phyloP scores from a whole-genome alignment of 331 rosid genomes.

The Dryas integrifolia region DNA sequence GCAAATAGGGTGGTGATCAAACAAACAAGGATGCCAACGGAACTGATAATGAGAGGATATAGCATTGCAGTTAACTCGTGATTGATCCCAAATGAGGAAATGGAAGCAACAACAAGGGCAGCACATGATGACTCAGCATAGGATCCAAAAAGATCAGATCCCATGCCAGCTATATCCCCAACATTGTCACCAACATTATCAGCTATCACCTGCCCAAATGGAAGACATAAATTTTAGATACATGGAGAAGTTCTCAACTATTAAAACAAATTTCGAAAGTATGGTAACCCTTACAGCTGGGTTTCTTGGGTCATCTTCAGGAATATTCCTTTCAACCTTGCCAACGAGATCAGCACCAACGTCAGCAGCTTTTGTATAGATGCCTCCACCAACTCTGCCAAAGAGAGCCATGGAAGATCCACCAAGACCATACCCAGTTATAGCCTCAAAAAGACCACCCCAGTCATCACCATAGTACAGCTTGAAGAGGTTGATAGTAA shows the following conservation, averaged over 20 bases:
- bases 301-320: slow-evolving; percentile 93
- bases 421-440: slow-evolving; percentile 97
- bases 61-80: slow-evolving; percentile 85
- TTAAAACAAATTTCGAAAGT: not conserved
- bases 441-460: slow-evolving; percentile 93
- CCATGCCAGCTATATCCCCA: slow-evolving; percentile 98
- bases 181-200: slow-evolving; percentile 96
- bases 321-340: slow-evolving; percentile 91
- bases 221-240: slow-evolving; percentile 1
- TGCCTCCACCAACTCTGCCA: slow-evolving; percentile 98
- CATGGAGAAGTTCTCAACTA: not conserved
- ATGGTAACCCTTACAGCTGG: slow-evolving; percentile 70
- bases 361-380: slow-evolving; percentile 96
- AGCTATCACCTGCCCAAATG: slow-evolving; percentile 74
- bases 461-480: slow-evolving; percentile 94
- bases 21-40: slow-evolving; percentile 82
- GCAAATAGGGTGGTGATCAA: slow-evolving; percentile 89
- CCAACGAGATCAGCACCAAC: slow-evolving; percentile 98
- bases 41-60: slow-evolving; percentile 81
- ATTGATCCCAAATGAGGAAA: slow-evolving; percentile 87
- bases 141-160: slow-evolving; percentile 96
- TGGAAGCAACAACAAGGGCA: slow-evolving; percentile 96
- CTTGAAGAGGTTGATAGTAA: slow-evolving; percentile 74
- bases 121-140: slow-evolving; percentile 99
- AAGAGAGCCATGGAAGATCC: slow-evolving; percentile 98